phyloP scores from a whole-genome alignment of 164 flowering plant species.

The Liquidambar formosana region DNA sequence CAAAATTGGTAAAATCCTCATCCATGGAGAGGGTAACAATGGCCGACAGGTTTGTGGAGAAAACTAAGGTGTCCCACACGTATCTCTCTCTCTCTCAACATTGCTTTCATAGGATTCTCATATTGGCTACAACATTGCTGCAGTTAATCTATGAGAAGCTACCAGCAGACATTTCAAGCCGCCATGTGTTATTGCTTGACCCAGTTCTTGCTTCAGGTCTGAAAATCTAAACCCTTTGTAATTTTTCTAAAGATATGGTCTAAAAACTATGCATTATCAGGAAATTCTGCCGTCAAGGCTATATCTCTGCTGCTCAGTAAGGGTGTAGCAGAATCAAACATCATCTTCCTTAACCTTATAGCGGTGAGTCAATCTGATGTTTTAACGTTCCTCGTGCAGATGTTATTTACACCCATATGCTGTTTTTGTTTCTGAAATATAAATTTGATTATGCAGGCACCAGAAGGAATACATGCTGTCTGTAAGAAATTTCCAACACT shows the following conservation, averaged over 20 bases:
- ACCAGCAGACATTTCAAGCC: conserved; percentile 67
- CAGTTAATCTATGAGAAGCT: conserved; percentile 86
- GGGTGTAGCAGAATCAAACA: conserved; percentile 76
- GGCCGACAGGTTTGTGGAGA: conserved; percentile 54
- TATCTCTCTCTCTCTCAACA: background rate
- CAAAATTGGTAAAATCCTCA: conserved; percentile 84
- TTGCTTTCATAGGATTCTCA: background rate
- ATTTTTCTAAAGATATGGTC: background rate
- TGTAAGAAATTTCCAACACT: conserved; percentile 62
- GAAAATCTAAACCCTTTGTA: conserved; percentile 3
- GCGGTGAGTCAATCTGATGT: conserved; percentile 41
- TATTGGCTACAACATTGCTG: conserved; percentile 8
- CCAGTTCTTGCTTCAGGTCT: conserved; percentile 87
- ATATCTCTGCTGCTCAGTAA: conserved; percentile 65
- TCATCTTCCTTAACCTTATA: conserved; percentile 80
- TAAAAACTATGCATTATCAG: conserved; percentile 33
- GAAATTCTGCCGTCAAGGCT: conserved; percentile 77
- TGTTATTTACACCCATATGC: too few relatives aligned
- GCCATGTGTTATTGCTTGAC: conserved; percentile 74
- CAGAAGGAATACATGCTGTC: conserved; percentile 75
- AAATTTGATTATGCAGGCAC: conserved; percentile 68
- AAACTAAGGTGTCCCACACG: conserved; percentile 1
- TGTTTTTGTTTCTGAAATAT: too few relatives aligned
- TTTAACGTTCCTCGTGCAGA: background rate
- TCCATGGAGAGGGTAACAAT: conserved; percentile 57